Base-by-base conservation (phyloP, 31 red algal species). In the Bonnemaisonia californica region DNA sequence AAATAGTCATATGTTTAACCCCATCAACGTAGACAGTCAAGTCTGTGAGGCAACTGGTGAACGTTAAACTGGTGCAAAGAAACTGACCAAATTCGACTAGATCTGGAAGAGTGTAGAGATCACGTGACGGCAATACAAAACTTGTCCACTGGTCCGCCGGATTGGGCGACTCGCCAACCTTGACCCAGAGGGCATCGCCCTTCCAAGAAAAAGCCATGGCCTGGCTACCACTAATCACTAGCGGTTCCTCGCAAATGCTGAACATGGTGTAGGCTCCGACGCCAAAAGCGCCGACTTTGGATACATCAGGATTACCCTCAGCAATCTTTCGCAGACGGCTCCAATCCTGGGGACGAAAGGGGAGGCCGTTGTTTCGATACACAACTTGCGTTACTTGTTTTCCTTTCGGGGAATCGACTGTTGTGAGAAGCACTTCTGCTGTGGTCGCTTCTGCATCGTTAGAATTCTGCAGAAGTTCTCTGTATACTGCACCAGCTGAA, bases 231-330 rank as follows among this genome's bases (percentile, higher is more conserved):
- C 64, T 76, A 26, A 95, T 75, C 54, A 95, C 71, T 54, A 90
- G 58, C 9, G 92, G 92, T 55, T 85, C 40, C 47, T 95, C 92
- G 38, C 85, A 86, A 61, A 95, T 95, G 48, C 54, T 68, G 60
- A 95, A 95, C 79, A 95, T 85, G 23, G 86, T 82, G 39, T 89
- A 95, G 3, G 87, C 86, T 41, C 92, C 92, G 22, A 95, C 92
- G 24, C 92, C 92, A 76, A 95, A 89, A 5, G 87, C 80, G 9
- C 92, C 92, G 0, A 95, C 81, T 61, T 85, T 87, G 26, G 69
- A 81, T 26, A 71, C 80, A 84, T 84, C 85, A 4, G 91, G 91
- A 71, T 95, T 95, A n/a, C 92, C 92, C 34, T 89, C 85, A 3
- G 92, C 92, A 57, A 95, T 95, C 48, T 84, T 81, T 13, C 69